Base-by-base conservation (phyloP, 169 alveolate genomes). In the Plasmodium gaboni region DNA sequence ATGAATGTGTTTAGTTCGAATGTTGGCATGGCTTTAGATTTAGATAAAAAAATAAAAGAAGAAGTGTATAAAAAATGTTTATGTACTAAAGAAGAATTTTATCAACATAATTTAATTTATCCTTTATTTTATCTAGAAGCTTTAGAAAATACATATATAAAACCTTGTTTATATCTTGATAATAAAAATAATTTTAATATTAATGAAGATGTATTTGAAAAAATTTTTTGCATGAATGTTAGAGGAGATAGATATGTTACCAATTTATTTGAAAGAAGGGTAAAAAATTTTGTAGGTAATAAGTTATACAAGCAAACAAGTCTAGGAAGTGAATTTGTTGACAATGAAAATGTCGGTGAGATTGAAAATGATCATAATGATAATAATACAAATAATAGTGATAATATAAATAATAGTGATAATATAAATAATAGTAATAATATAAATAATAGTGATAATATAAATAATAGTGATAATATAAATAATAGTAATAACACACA, bases 181-280 rank as follows among this genome's bases (percentile, higher is more conserved):
- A 51, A 26, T 42, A 78, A 50, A 44, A 64, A 65, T 59, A 26
- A 63, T 69, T 78, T 78, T 78, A 69, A 78, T 50, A 42, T 78
- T 4, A 78, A 78, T 59, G 89, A 78, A 65, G 89, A 65, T 65
- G 89, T 78, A n/a, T 78, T 78, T n/a, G 89, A 78, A 51, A 78
- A 51, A 65, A 78, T 78, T 17, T 48, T 78, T 8, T 78, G 64
- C 19, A 78, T 78, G 89, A 78, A 78, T 78, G 61, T 78, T n/a
- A 78, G 32, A 22, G 89, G 89, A 15, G 89, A 70, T 55, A 53
- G 89, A 55, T 64, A 46, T 4, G 60, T 78, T 13, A 9, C 28
- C 6, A 64, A 51, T 32, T 13, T 78, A 15, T 15, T 78, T 19
- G 71, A 78, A 57, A 53, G 24, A 57, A 78, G 89, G 68, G 42